Base-by-base conservation (phyloP, 2,329 filamentous ascomycete genomes). In the Colletotrichum spinosum region DNA sequence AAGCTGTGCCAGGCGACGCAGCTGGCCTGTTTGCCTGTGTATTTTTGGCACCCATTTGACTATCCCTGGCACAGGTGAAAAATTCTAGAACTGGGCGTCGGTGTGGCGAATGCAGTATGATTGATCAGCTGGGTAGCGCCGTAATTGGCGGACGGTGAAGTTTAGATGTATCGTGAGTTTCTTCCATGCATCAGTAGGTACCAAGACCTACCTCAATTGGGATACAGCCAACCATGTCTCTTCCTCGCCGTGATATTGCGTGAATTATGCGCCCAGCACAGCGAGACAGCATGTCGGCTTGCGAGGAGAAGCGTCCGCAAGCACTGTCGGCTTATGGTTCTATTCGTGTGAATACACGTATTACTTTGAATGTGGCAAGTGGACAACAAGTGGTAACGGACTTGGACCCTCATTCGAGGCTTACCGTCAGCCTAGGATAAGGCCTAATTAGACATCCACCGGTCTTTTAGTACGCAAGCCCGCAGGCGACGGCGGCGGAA, bases 391-490 rank as follows among this genome's bases (percentile, higher is more conserved):
- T n/a, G 38, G 8, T 37, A 33, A 41, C 39, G 12, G 33, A 58
- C 34, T 56, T 45, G 44, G 15, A 15, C 15, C 51, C 45, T 38
- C 39, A 42, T 48, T 60, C 41, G 25, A 53, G 13, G 34, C 11
- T n/a, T 25, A 17, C 12, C 17, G 34, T n/a, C 38, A 64, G 38
- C 37, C 15, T 41, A 45, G 13, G n/a, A 35, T n/a, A 13, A 49
- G 6, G 25, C 44, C 44, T 37, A 44, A 46, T 46, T 8, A n/a
- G 50, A 42, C 56, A 45, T 51, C 17, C 56, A 48, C 57, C 46
- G 52, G 15, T 49, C 25, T 15, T 52, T 41, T 65, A 52, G 52
- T 41, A 65, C 52, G 58, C 58, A 56, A 62, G 59, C 52, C 52
- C 12, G 46, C 39, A 46, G 56, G 37, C 46, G 61, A 51, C 33